A percentile compares a stretch with the other conserved stretches of the same genome.
phyloP scores from a whole-genome alignment of 306 rosid genomes.

The Spatholobus suberectus region DNA sequence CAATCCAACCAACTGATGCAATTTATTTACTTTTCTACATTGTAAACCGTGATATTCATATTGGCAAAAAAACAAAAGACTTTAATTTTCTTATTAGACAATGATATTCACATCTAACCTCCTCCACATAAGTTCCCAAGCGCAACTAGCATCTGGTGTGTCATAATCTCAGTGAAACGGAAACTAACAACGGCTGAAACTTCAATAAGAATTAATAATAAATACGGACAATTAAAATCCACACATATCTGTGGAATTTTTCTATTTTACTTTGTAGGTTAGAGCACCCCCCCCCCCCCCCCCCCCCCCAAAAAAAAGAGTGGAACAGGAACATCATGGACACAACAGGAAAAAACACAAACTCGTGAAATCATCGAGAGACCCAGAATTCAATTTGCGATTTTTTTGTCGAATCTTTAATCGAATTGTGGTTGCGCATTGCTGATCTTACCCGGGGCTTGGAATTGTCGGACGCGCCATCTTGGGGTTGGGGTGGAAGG shows the following conservation, averaged over 20 bases:
- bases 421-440: conserved; percentile 4
- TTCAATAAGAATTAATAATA: neutral
- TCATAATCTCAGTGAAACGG: neutral
- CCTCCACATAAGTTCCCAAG: conserved; percentile 5
- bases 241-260: neutral
- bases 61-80: neutral
- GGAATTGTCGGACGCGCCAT: conserved; percentile 40
- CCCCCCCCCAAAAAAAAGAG: neutral
- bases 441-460: conserved; percentile 38
- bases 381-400: neutral
- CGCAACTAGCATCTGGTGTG: conserved; percentile 3
- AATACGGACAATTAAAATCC: neutral
- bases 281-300: too few relatives aligned
- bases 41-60: neutral
- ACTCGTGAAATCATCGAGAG: neutral
- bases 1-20: neutral
- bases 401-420: neutral
- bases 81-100: neutral
- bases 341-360: neutral
- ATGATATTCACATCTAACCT: neutral
- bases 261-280: neutral
- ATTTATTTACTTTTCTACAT: neutral
- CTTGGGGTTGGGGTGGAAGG: conserved; percentile 24
- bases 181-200: neutral
- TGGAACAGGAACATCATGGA: neutral